Percentiles rank a stretch among this genome's conserved stretches.
Evolutionary conservation across 495 filamentous ascomycete genomes (phyloP).

Genomic region (Antarctomyces pellizariae): DNA sequence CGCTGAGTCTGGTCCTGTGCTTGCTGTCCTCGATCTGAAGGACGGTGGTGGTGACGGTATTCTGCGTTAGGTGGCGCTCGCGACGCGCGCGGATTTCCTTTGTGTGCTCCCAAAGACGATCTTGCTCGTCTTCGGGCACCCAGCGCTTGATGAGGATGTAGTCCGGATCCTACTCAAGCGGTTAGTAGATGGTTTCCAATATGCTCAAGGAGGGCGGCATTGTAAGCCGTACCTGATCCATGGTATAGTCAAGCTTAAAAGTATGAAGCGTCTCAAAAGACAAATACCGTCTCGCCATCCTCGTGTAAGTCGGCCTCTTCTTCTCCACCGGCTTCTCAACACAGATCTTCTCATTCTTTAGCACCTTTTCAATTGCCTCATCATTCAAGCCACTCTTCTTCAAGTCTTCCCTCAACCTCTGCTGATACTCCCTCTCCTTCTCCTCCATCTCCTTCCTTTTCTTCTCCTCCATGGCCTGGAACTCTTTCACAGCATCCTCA

Average conservation of each 20-base stretch:
- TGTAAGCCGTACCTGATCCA: conserved; percentile 21
- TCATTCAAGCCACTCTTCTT: conserved; percentile 25
- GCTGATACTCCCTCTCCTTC: conserved; percentile 18
- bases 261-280: conserved; percentile 28
- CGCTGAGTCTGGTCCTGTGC: not conserved
- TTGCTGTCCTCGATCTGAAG: too few relatives aligned
- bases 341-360: conserved; percentile 27
- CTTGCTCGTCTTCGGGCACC: conserved; percentile 49
- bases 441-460: conserved; percentile 24
- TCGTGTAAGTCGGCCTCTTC: conserved; percentile 24
- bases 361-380: conserved; percentile 25
- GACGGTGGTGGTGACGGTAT: conserved; percentile 6
- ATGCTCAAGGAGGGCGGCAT: not conserved
- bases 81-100: conserved; percentile 11
- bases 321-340: conserved; percentile 3
- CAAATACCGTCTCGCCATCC: conserved; percentile 29
- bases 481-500: conserved; percentile 29
- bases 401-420: conserved; percentile 22
- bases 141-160: conserved; percentile 57
- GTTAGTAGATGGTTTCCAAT: conserved; percentile 9
- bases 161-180: conserved; percentile 31
- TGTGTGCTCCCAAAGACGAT: conserved; percentile 50
- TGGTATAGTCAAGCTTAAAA: conserved; percentile 27
- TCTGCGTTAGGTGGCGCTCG: conserved; percentile 6
- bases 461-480: conserved; percentile 24